Evolutionary conservation across 768 basidiomycete genomes (phyloP), one percentile per base, ranked within the genome.

Genomic region (Pleurotus tuoliensis): DNA sequence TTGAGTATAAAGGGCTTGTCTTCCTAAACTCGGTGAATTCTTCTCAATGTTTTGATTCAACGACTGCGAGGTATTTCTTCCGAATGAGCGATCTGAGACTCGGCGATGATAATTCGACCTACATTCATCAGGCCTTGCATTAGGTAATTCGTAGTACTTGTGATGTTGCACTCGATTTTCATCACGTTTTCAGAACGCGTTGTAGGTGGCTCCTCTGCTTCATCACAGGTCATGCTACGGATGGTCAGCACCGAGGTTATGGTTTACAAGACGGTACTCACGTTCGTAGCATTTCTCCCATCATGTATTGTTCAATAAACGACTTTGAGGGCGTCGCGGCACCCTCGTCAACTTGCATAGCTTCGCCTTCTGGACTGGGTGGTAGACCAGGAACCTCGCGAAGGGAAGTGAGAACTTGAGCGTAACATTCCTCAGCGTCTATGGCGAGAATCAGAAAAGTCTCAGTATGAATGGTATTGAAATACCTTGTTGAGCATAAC

Each of bases 121-220:
- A 91, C 94, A 61, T 88, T 88, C 76, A 80, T 77, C 62, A 99
- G 90, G 0, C 96, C 95, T 20, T 81, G 78, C 47, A 87, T 76
- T 86, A 99, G 87, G 67, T 86, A 96, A 70, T 95, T 98, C 13
- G 95, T 98, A 24, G 77, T 76, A 47, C 75, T 73, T n/a, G 79
- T 80, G 65, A 99, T 99, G 69, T 96, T 96, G 67, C 96, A 98
- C 61, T 92, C 90, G 22, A 98, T 74, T 69, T 98, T 96, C 48
- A 93, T 80, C 12, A 94, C 86, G 24, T 79, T 82, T 64, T 98
- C 95, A 5, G 67, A 75, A 0, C 80, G 71, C 2, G 84, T 68
- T 6, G 86, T 82, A 4, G 86, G 64, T 0, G 82, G 73, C 65
- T 99, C 97, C 7, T 92, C 88, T 1, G 89, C 83, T 67, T 98